Evolutionary conservation across 2,329 filamentous ascomycete genomes (phyloP).

Genomic region (Aspergillus clavatus): DNA sequence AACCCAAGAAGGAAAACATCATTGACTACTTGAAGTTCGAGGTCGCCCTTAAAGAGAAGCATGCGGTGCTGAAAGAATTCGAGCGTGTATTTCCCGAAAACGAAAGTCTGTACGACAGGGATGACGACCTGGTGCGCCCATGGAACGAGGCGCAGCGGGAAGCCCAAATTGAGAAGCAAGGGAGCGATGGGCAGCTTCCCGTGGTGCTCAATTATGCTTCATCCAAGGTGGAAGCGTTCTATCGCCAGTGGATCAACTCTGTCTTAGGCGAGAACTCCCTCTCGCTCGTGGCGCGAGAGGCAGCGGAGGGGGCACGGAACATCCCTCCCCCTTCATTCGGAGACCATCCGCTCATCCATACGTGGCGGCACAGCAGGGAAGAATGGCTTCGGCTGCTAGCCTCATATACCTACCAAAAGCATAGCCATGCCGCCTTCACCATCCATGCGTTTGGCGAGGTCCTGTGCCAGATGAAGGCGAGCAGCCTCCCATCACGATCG

Average conservation of each 20-base stretch:
- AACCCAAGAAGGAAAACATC: constrained; percentile 32
- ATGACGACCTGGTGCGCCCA: constrained; percentile 33
- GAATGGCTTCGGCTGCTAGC: constrained; percentile 37
- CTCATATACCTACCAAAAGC: constrained; percentile 32
- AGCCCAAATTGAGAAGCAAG: constrained; percentile 15
- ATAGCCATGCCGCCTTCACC: constrained; percentile 19
- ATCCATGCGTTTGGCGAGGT: constrained; percentile 32
- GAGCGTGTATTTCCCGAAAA: constrained; percentile 22
- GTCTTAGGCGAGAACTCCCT: constrained; percentile 14
- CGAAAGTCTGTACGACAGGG: constrained; percentile 15
- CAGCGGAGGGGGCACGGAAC: constrained; percentile 24
- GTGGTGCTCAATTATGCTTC: constrained; percentile 16
- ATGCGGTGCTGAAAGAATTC: constrained; percentile 30
- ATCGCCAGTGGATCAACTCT: constrained; percentile 17
- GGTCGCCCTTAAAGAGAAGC: constrained; percentile 31
- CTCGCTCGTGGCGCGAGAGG: constrained; percentile 20
- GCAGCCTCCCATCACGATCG: constrained; percentile 18
- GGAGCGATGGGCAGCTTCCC: constrained; percentile 13
- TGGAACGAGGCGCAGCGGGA: constrained; percentile 25
- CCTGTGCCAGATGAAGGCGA: constrained; percentile 31
- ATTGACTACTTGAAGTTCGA: constrained; percentile 44
- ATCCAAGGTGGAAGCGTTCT: constrained; percentile 16
- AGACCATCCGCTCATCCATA: constrained; percentile 31
- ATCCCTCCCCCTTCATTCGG: constrained; percentile 29
- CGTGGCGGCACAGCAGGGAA: constrained; percentile 29